Evolutionary conservation across 345 rosid genomes (phyloP), one percentile per base, ranked within the genome.

Genomic region (Hibiscus tridactylites): DNA sequence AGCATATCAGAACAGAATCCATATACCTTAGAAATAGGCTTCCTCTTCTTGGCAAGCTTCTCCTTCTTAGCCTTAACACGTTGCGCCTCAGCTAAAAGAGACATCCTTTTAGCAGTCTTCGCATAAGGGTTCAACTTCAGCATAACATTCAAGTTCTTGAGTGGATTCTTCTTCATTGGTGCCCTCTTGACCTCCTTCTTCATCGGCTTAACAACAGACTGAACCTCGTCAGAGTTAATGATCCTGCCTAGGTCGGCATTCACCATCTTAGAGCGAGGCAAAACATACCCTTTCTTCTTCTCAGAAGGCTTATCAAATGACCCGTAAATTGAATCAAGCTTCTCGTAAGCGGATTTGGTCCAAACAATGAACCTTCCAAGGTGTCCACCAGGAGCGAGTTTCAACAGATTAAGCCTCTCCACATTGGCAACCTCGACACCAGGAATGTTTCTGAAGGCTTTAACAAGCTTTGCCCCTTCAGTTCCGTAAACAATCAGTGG

Each of bases 381-480:
- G 65, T 95, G 99, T 15, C 99, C 99, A 75, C 98, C 99, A 12
- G 99, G 99, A 26, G 99, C 98, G 85, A n/a, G 80, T 77, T 90
- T 95, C 82, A 92, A 74, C 59, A 95, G 78, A 58, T 86, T 92
- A 37, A 95, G 86, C 68, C 99, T 82, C 68, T 92, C 96, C 3
- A 92, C 96, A 35, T 90, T 93, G 31, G 87, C 88, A 1, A 95
- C 82, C 79, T 95, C 99, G 11, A 95, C 97, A 12, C 99, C 99
- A 0, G 99, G 96, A 71, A 95, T 83, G 77, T 95, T 95, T 70
- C 99, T 70, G 74, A 95, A 95, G 0, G 98, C 96, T 83, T 90
- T 90, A 16, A 88, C 96, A 0, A 95, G 81, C 84, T 90, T 90
- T 0, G 96, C 80, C 0, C 99, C 98, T 33, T 92, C 98, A 0